Conservation (phyloP, 2,329 filamentous ascomycete species). For the Colletotrichum echinochloae region DNA sequence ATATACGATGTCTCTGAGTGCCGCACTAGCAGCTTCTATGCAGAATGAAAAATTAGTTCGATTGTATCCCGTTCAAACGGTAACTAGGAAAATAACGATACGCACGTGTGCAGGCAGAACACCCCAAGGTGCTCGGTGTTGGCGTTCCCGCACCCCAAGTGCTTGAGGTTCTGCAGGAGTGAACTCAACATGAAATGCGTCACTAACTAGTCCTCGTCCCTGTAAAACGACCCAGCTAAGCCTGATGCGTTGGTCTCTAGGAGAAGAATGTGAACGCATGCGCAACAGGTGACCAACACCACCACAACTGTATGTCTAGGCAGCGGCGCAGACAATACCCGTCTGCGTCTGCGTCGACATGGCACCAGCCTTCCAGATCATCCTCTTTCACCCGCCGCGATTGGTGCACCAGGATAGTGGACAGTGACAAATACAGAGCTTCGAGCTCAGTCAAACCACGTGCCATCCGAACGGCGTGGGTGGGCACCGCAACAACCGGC, state of each 20-base stretch:
- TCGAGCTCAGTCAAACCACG: background rate
- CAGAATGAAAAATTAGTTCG: background rate
- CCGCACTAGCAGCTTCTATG: constrained; percentile 10
- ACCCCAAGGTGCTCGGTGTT: constrained; percentile 20
- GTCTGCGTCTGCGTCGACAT: background rate
- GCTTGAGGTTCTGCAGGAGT: constrained; percentile 20
- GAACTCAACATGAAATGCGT: constrained; percentile 16
- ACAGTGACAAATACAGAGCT: constrained; percentile 3
- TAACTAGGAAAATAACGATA: background rate
- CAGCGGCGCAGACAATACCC: background rate
- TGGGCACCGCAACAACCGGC: background rate
- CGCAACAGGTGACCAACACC: background rate
- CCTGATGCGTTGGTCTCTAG: background rate
- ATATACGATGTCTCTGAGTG: constrained; percentile 23
- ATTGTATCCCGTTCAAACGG: background rate
- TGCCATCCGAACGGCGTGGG: constrained; percentile 26
- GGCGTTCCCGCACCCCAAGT: constrained; percentile 17
- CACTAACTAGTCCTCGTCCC: constrained; percentile 3
- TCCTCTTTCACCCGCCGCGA: background rate
- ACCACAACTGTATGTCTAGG: background rate
- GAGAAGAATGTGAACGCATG: background rate
- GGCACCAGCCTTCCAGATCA: background rate
- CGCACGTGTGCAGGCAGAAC: constrained; percentile 24
- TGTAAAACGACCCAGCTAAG: background rate
- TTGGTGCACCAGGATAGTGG: background rate